Conservation (phyloP, 768 basidiomycete genomes). For the Fibroporia radiculosa region DNA sequence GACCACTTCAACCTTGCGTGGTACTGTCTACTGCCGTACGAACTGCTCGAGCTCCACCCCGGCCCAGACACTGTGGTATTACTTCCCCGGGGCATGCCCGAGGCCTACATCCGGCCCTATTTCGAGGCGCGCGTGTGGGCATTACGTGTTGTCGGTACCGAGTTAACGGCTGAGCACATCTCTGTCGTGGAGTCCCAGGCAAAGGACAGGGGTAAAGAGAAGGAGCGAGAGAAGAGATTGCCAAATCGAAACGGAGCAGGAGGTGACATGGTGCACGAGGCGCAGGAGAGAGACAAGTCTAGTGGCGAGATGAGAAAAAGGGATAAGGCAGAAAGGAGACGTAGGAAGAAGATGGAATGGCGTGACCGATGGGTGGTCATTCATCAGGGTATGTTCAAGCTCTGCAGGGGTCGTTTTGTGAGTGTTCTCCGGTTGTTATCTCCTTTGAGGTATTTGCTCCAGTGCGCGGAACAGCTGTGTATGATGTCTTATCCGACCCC, state of each 20-base stretch:
- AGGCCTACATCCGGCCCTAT: conserved; percentile 48
- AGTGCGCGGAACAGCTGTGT: too few relatives aligned
- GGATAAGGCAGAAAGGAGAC: conserved; percentile 8
- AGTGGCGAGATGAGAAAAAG: conserved; percentile 2
- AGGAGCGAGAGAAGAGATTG: too few relatives aligned
- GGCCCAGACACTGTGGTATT: conserved; percentile 24
- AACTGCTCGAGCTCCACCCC: conserved; percentile 65
- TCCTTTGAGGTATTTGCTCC: background rate
- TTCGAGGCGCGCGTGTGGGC: conserved; percentile 48
- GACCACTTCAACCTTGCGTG: conserved; percentile 51
- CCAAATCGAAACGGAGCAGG: too few relatives aligned
- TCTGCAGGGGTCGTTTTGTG: conserved; percentile 50
- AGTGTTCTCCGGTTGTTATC: conserved; percentile 15
- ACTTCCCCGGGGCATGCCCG: conserved; percentile 33
- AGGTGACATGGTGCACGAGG: too few relatives aligned
- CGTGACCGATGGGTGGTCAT: conserved; percentile 57
- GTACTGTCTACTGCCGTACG: conserved; percentile 53
- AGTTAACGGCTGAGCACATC: conserved; percentile 6
- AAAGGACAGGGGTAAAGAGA: background rate
- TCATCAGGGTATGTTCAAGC: conserved; percentile 42
- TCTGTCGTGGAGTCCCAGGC: background rate
- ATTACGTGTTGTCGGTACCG: conserved; percentile 33
- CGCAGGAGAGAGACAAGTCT: conserved; percentile 7
- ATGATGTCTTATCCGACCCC: too few relatives aligned
- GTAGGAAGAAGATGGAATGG: conserved; percentile 46